A percentile compares a stretch with the other conserved stretches of the same genome.
phyloP scores from a whole-genome alignment of 768 basidiomycete genomes.

The Clavaria fumosa region DNA sequence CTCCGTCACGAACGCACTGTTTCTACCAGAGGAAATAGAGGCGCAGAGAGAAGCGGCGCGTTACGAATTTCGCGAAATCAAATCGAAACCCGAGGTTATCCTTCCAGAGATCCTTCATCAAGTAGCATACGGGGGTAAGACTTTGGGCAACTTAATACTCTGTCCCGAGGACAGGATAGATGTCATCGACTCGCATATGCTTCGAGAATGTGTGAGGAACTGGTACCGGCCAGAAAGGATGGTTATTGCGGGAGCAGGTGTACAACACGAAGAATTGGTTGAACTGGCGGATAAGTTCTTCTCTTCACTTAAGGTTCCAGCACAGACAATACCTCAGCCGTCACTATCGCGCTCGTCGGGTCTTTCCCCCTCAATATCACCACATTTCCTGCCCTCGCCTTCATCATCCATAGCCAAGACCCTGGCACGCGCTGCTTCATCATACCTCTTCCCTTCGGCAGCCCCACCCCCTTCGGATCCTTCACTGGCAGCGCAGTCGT shows the following conservation, averaged over 20 bases:
- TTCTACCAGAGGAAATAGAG: constrained; percentile 64
- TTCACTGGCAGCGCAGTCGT: constrained; percentile 11
- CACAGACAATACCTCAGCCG: constrained; percentile 27
- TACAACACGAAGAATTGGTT: constrained; percentile 80
- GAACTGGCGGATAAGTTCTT: constrained; percentile 77
- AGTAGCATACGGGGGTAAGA: constrained; percentile 64
- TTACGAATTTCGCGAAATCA: constrained; percentile 84
- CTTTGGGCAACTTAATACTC: constrained; percentile 80
- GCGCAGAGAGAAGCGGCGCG: constrained; percentile 74
- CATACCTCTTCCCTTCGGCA: constrained; percentile 38
- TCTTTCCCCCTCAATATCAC: too few relatives aligned
- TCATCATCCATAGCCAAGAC: constrained; percentile 46
- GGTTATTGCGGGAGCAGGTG: constrained; percentile 88
- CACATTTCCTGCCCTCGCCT: constrained; percentile 43
- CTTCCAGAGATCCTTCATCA: constrained; percentile 82
- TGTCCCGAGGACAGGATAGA: constrained; percentile 78
- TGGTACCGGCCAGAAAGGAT: constrained; percentile 94
- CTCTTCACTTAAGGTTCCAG: constrained; percentile 39
- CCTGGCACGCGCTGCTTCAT: constrained; percentile 50
- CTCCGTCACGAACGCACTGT: constrained; percentile 67
- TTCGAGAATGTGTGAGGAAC: constrained; percentile 49
- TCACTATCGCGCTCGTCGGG: too few relatives aligned
- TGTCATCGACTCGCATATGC: constrained; percentile 40
- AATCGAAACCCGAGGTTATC: constrained; percentile 81
- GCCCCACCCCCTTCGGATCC: constrained; percentile 2